These are phyloP conservation scores for Rutstroemia sp. DNA, from an alignment of 2,329 filamentous ascomycete species.

Conservation along the genomic window DNA sequence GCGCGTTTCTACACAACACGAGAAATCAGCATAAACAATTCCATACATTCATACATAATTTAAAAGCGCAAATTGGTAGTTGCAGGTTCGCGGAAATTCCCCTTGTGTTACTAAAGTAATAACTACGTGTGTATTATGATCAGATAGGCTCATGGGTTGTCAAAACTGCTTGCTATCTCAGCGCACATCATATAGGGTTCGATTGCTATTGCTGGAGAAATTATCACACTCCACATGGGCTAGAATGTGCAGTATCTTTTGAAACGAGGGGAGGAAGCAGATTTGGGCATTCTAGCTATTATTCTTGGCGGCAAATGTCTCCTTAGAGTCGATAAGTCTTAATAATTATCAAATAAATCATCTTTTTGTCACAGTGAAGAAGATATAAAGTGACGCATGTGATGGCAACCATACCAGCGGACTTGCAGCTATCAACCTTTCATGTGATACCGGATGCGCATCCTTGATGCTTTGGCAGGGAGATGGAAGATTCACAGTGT, in stretches of 20 bases:
- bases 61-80: slow-evolving; percentile 2
- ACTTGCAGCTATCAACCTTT: too few relatives aligned
- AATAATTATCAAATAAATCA: slow-evolving; percentile 4
- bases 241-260: slow-evolving; percentile 1
- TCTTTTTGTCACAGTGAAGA: background rate
- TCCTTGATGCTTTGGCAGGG: too few relatives aligned
- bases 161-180: slow-evolving; percentile 8
- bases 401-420: background rate
- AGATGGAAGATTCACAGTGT: too few relatives aligned
- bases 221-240: background rate
- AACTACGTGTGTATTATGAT: slow-evolving; percentile 8
- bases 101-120: slow-evolving; percentile 9
- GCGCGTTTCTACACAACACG: slow-evolving; percentile 85
- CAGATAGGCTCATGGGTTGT: slow-evolving; percentile 3
- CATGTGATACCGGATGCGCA: too few relatives aligned
- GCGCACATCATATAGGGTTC: background rate
- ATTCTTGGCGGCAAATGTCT: slow-evolving; percentile 4
- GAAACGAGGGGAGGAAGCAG: slow-evolving; percentile 5
- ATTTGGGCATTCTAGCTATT: slow-evolving; percentile 10
- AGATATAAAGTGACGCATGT: background rate
- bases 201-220: slow-evolving; percentile 8
- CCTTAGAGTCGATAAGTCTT: slow-evolving; percentile 7
- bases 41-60: slow-evolving; percentile 1
- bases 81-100: slow-evolving; percentile 4
- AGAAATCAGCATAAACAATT: slow-evolving; percentile 64